A percentile compares a stretch with the other conserved stretches of the same genome.
These are phyloP conservation scores for Cercospora janseana DNA, from an alignment of 2,329 filamentous ascomycete genomes.

Conservation along the genomic window DNA sequence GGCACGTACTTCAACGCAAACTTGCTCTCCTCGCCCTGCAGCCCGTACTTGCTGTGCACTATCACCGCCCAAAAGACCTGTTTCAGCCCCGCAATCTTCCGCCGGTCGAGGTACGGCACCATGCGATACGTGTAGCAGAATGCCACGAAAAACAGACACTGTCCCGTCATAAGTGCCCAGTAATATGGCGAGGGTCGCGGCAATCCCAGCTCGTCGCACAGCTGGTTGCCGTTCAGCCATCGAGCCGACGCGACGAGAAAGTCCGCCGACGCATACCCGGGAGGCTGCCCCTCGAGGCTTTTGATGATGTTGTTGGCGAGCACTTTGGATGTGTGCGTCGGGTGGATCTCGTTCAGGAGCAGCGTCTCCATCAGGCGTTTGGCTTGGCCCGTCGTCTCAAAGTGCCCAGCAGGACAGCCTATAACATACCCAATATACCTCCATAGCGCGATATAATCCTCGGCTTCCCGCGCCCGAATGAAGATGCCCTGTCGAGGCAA, in stretches of 20 bases:
- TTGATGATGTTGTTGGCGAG: conserved; percentile 75
- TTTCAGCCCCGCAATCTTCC: conserved; percentile 54
- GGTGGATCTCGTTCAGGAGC: conserved; percentile 63
- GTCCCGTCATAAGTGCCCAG: conserved; percentile 59
- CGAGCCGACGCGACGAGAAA: conserved; percentile 68
- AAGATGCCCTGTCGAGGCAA: conserved; percentile 72
- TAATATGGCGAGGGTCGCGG: conserved; percentile 58
- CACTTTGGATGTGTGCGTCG: conserved; percentile 60
- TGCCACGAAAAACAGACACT: conserved; percentile 64
- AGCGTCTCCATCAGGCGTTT: conserved; percentile 67
- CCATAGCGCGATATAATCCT: conserved; percentile 73
- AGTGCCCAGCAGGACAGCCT: conserved; percentile 61
- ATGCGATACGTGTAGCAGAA: conserved; percentile 54
- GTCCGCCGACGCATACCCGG: conserved; percentile 62
- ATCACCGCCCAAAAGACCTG: conserved; percentile 59
- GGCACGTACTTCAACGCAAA: conserved; percentile 56
- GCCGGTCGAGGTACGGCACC: conserved; percentile 50
- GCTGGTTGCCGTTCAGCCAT: conserved; percentile 66
- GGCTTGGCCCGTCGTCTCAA: conserved; percentile 54
- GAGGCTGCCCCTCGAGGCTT: conserved; percentile 63
- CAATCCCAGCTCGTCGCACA: conserved; percentile 61
- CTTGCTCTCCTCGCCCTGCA: conserved; percentile 58
- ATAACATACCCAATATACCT: conserved; percentile 70
- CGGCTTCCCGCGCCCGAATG: conserved; percentile 59
- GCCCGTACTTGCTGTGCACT: conserved; percentile 62